Evolutionary conservation across 2,329 filamentous ascomycete species (phyloP).

Genomic region (Ceratocystis smalleyi): DNA sequence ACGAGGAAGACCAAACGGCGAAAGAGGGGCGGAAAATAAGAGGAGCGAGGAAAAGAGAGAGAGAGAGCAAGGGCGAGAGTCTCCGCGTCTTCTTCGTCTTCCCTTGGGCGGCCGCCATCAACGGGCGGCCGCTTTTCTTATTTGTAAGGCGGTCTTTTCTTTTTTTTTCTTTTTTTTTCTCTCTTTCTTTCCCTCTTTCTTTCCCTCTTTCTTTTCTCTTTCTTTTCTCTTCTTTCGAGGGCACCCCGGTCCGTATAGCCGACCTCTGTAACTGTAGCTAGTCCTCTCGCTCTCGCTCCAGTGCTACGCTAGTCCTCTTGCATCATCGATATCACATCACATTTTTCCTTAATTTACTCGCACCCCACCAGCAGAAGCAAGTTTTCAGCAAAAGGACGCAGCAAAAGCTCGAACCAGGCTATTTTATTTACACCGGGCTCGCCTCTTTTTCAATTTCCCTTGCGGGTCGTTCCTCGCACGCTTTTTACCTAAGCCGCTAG

Average conservation of each 20-base stretch:
- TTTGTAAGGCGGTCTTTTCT: background rate
- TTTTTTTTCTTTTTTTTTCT: background rate
- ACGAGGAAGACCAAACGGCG: background rate
- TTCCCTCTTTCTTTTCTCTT: no score
- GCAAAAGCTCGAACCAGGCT: no score
- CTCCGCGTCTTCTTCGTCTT: background rate
- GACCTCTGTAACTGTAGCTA: no score
- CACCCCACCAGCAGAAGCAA: no score
- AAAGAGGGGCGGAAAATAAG: background rate
- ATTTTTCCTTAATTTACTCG: background rate
- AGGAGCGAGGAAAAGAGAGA: background rate
- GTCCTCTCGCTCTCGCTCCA: background rate
- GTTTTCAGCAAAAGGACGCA: no score
- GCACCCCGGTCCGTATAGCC: background rate
- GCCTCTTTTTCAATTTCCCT: background rate
- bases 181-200: no score
- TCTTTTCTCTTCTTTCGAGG: no score
- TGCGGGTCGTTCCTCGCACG: background rate
- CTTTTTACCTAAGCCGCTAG: no score
- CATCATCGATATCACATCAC: background rate
- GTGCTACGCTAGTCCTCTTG: constrained; percentile 1
- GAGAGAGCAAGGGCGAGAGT: background rate
- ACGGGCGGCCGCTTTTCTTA: background rate
- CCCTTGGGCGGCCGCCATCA: background rate
- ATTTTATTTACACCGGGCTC: no score